Evolutionary conservation across 2,329 filamentous ascomycete genomes (phyloP).

Genomic region (Metarhizium anisopliae): DNA sequence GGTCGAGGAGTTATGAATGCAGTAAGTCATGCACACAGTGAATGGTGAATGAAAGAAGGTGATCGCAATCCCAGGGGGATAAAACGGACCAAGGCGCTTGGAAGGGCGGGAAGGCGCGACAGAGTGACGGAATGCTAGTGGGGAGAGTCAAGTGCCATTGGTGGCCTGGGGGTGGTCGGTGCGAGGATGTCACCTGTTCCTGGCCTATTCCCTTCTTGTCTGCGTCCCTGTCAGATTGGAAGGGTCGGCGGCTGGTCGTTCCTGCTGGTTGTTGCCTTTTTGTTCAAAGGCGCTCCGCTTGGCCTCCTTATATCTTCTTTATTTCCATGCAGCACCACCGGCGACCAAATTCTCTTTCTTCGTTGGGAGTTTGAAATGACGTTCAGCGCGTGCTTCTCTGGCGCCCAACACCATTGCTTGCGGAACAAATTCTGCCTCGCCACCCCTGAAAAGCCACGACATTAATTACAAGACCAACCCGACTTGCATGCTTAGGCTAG

Average conservation of each 20-base stretch:
- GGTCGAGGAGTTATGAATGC: not conserved
- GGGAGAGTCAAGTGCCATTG: not conserved
- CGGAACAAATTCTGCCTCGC: too few species aligned
- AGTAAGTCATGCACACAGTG: not conserved
- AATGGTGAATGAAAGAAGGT: not conserved
- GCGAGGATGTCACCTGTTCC: not conserved
- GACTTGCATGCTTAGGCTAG: too few species aligned
- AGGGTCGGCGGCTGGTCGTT: not conserved
- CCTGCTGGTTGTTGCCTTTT: not conserved
- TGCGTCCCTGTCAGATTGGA: not conserved
- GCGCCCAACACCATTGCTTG: too few species aligned
- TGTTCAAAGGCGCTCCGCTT: not conserved
- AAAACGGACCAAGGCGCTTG: not conserved
- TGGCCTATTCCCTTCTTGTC: not conserved
- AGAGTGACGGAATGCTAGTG: not conserved
- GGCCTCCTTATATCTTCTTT: not conserved
- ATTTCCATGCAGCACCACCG: not conserved
- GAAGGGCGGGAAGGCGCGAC: not conserved
- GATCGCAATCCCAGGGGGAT: not conserved
- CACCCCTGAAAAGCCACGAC: too few species aligned
- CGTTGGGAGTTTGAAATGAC: too few species aligned
- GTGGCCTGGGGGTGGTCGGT: not conserved
- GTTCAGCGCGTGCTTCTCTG: too few species aligned
- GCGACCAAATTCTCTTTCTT: too few species aligned
- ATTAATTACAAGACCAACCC: too few species aligned